A percentile compares a stretch with the other conserved stretches of the same genome.
These are phyloP conservation scores for Chimonanthus praecox DNA, from an alignment of 164 flowering plant genomes.

Conservation along the genomic window DNA sequence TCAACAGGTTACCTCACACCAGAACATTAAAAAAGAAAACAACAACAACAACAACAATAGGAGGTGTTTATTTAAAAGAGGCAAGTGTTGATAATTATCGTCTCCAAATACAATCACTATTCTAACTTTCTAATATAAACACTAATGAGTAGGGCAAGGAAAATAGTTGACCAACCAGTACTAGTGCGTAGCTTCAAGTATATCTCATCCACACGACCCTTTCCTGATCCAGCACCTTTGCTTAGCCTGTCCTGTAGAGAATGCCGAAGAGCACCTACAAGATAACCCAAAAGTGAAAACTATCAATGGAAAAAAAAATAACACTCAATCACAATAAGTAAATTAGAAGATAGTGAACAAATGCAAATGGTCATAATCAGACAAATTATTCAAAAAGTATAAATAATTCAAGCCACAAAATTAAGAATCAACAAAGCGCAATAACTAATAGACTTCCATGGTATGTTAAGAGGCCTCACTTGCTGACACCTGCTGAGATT, in stretches of 20 bases:
- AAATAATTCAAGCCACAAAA: not conserved
- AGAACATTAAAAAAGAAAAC: no score
- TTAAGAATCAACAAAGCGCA: not conserved
- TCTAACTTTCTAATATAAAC: not conserved
- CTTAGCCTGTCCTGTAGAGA: constrained; percentile 93
- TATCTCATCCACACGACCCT: constrained; percentile 76
- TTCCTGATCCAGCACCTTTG: constrained; percentile 58
- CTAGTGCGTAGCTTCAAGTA: constrained; percentile 85
- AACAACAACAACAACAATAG: not conserved
- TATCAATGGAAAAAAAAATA: not conserved
- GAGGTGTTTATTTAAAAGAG: not conserved
- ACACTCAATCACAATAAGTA: not conserved
- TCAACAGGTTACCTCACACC: not conserved
- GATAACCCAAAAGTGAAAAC: not conserved
- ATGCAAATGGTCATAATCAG: not conserved
- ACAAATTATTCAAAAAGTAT: not conserved
- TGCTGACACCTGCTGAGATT: constrained; percentile 93
- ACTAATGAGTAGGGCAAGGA: no score
- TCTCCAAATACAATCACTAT: not conserved
- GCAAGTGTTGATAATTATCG: not conserved
- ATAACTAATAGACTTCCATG: not conserved
- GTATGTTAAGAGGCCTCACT: constrained; percentile 45
- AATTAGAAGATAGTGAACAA: not conserved
- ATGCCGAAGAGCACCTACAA: constrained; percentile 87
- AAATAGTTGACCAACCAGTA: constrained; percentile 53